phyloP scores from a whole-genome alignment of 1,284 basidiomycete species.

The Mycena sp. region DNA sequence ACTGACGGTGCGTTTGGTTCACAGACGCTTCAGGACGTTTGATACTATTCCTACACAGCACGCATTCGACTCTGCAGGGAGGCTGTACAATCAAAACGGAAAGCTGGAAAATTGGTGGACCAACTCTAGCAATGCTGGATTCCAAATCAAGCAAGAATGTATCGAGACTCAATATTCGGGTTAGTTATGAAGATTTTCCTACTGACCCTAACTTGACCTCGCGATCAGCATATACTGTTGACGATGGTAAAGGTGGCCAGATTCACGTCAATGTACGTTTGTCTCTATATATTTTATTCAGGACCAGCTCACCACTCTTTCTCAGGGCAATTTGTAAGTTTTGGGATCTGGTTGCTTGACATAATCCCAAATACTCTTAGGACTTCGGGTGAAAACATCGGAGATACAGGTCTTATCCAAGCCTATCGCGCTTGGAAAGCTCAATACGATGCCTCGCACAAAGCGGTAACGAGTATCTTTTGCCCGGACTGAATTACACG shows the following conservation, averaged over 20 bases:
- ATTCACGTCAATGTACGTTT: slow-evolving; percentile 85
- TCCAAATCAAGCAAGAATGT: slow-evolving; percentile 87
- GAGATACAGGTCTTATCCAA: slow-evolving; percentile 87
- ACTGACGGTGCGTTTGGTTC: slow-evolving; percentile 67
- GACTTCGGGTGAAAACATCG: slow-evolving; percentile 92
- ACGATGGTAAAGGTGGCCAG: slow-evolving; percentile 86
- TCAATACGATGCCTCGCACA: slow-evolving; percentile 63
- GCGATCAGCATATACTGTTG: slow-evolving; percentile 75
- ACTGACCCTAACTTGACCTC: slow-evolving; percentile 1
- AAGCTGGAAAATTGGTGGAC: slow-evolving; percentile 93
- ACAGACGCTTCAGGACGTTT: neutral
- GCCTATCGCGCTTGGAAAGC: slow-evolving; percentile 90
- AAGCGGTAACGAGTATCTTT: slow-evolving; percentile 72
- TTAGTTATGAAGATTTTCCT: slow-evolving; percentile 40
- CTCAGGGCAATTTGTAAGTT: slow-evolving; percentile 76
- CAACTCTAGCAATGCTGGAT: slow-evolving; percentile 84
- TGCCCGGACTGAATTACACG: slow-evolving; percentile 88
- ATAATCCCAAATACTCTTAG: slow-evolving; percentile 43
- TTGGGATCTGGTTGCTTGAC: slow-evolving; percentile 13
- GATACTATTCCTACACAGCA: slow-evolving; percentile 59
- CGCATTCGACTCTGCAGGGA: slow-evolving; percentile 93
- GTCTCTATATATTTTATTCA: neutral
- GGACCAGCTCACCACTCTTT: slow-evolving; percentile 12
- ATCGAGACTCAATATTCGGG: slow-evolving; percentile 90
- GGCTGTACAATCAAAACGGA: slow-evolving; percentile 82